Base-by-base conservation (phyloP, 1,139 yeast species). In the Kodamaea derodonti region DNA sequence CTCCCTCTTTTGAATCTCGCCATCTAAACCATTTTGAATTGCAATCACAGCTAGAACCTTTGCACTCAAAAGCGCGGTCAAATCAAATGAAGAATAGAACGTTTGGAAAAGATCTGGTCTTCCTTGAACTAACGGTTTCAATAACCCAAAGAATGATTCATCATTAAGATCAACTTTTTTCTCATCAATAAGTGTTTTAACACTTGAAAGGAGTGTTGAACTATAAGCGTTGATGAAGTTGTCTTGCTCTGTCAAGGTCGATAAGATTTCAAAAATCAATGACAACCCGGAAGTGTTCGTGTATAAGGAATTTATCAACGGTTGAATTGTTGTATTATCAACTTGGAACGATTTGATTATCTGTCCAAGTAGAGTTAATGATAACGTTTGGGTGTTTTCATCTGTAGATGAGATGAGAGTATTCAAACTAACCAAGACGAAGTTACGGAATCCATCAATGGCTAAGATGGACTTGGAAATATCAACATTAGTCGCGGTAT, bases 41-140 rank as follows among this genome's bases (percentile, higher is more conserved):
- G 66, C 57, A 20, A 72, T 54, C 20, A 64, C 58, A 2, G 79
- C 75, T 38, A 75, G 45, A 8, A 71, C 52, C 44, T 64, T 72
- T 29, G 60, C 60, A 40, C 53, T 53, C 4, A 59, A 45, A 32
- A 52, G 51, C 18, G 51, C 40, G 14, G 39, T 47, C 24, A 49
- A 42, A 30, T 56, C 46, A 7, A 48, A 39, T n/a, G 38, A 24
- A 9, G 15, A 6, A 32, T 30, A 10, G 33, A 43, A 17, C 30
- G 23, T 14, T 4, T 14, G 9, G 23, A 32, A 38, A 23, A 38
- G 36, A 11, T 28, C 31, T 1, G 41, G 38, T 13, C 27, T 24
- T 5, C 32, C 33, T 10, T 17, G 27, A 10, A 29, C 31, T 20
- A 33, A 28, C n/a, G 29, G 27, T 14, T 29, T 29, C n/a, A 34